Evolutionary conservation across 2,329 filamentous ascomycete species (phyloP).

Genomic region (Sclerotinia trifoliorum): DNA sequence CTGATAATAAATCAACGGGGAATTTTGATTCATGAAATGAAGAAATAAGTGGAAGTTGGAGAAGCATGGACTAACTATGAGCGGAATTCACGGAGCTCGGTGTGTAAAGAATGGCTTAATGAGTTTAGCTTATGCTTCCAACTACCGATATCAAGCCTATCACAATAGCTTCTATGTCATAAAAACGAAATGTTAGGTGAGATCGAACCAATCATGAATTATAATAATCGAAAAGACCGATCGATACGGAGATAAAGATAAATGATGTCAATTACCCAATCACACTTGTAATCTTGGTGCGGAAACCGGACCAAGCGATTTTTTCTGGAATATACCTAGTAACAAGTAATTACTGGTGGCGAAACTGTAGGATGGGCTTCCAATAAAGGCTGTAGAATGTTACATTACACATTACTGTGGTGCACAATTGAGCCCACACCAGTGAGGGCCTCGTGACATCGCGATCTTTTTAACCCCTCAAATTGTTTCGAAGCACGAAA

Average conservation of each 20-base stretch:
- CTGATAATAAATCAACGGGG: slow-evolving; percentile 10
- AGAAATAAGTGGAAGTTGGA: background rate
- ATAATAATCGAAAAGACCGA: background rate
- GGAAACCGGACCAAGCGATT: background rate
- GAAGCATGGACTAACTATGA: background rate
- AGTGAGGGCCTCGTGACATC: background rate
- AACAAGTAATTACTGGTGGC: background rate
- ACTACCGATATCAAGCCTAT: background rate
- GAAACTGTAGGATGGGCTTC: background rate
- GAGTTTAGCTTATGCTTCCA: background rate
- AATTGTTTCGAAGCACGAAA: background rate
- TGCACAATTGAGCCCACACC: no score
- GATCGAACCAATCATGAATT: background rate
- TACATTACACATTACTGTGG: no score
- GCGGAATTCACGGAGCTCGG: slow-evolving; percentile 10
- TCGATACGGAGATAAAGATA: slow-evolving; percentile 10
- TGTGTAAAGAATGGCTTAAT: background rate
- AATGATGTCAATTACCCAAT: background rate
- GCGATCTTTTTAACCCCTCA: slow-evolving; percentile 1
- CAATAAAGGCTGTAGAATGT: no score
- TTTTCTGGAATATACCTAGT: no score
- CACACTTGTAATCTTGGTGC: background rate
- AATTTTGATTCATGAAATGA: slow-evolving; percentile 10
- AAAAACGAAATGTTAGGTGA: background rate
- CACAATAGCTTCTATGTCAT: background rate